Evolutionary conservation across 768 basidiomycete genomes (phyloP), one percentile per base, ranked within the genome.

Genomic region (Macrolepiota dolichaula): DNA sequence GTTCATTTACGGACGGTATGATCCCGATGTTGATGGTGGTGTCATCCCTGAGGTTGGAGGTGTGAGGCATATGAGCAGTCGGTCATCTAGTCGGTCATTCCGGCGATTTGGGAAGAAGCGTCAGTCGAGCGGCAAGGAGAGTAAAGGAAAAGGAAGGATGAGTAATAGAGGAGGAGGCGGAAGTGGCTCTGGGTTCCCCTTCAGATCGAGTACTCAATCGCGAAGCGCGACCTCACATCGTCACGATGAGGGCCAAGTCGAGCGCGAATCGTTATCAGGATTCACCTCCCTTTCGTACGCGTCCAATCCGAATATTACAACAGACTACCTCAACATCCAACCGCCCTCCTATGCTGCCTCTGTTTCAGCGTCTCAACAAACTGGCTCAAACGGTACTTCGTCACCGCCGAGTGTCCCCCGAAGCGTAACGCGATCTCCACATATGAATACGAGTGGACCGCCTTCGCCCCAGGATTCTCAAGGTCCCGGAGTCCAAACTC

Each of bases 301-400:
- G 52, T 68, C 69, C 24, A 66, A 69, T n/a, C 70, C 68, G 22
- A 55, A 62, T 25, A 24, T 57, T 7, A 32, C 29, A 7, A 32
- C 29, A 51, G 62, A 24, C 44, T 57, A 59, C 36, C 66, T 61
- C 52, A 66, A 62, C 37, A 63, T 55, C 24, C 66, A 70, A 13
- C 71, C 73, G 49, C 73, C 74, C 15, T 73, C 72, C 6, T 74
- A 76, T 60, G 66, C 70, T 24, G 68, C 66, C 4, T 72, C 72
- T 11, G 64, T 71, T 13, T 69, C 29, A 7, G 29, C 29, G 7
- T 32, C 72, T 10, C 56, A 61, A 22, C 51, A 66, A 27, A 66
- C 63, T 2, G 57, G 58, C 47, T 38, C 40, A 15, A 58, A 64
- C 37, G 57, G 63, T 17, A 61, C 51, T 10, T 56, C 65, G 1